A percentile compares a stretch with the other conserved stretches of the same genome.
Evolutionary conservation across 2,329 filamentous ascomycete genomes (phyloP).

Genomic region (Colletotrichum sp.): DNA sequence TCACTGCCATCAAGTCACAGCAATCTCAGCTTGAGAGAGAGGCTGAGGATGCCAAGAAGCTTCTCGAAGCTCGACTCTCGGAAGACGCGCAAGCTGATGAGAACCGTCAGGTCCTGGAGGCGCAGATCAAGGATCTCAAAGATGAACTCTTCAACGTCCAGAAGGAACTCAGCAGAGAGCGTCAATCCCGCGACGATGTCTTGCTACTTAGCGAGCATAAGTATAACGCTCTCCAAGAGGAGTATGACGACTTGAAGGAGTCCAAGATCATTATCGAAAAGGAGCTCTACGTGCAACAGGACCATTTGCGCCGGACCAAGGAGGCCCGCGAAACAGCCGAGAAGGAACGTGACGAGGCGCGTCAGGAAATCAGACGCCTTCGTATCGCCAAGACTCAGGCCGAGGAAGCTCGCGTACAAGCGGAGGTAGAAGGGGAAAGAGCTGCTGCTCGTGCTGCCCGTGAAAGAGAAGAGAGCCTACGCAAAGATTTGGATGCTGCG

Average conservation of each 20-base stretch:
- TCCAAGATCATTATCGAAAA: constrained; percentile 98
- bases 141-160: constrained; percentile 83
- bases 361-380: constrained; percentile 81
- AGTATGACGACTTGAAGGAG: constrained; percentile 87
- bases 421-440: constrained; percentile 81
- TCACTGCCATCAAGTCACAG: constrained; percentile 85
- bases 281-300: constrained; percentile 94
- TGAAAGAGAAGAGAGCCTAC: constrained; percentile 79
- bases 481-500: constrained; percentile 81
- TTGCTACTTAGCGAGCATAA: constrained; percentile 91
- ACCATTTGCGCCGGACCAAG: constrained; percentile 83
- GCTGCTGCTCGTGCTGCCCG: constrained; percentile 78
- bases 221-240: constrained; percentile 79
- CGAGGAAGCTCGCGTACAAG: constrained; percentile 84
- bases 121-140: constrained; percentile 88
- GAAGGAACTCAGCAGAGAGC: constrained; percentile 86
- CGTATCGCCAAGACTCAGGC: constrained; percentile 83
- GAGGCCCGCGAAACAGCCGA: constrained; percentile 83
- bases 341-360: constrained; percentile 86
- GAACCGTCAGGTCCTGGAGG: constrained; percentile 81
- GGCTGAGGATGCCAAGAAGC: constrained; percentile 82
- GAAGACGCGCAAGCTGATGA: constrained; percentile 87
- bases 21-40: constrained; percentile 87
- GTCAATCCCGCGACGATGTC: constrained; percentile 93
- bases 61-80: constrained; percentile 86